These are phyloP conservation scores for Linnemannia hyalina DNA, from an alignment of 192 early-diverging fungal species.

Conservation along the genomic window DNA sequence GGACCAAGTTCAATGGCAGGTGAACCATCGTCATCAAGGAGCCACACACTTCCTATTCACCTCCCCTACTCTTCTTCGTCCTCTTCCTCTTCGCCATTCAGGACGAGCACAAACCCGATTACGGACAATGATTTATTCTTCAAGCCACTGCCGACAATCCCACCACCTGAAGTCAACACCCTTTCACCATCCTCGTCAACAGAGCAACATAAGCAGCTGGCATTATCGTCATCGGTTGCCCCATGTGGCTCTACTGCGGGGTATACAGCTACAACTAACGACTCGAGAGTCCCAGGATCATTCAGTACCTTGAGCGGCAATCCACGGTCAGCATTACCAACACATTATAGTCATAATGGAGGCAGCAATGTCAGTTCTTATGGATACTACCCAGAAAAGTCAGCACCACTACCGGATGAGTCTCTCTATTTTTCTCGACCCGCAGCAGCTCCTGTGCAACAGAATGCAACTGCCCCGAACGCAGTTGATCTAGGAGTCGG, in stretches of 20 bases:
- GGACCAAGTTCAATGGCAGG: not conserved
- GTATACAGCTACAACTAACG: not conserved
- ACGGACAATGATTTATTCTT: not conserved
- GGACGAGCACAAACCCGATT: not conserved
- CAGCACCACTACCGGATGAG: not conserved
- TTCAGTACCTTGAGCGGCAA: not conserved
- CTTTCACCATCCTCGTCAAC: not conserved
- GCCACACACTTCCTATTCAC: not conserved
- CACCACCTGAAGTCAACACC: not conserved
- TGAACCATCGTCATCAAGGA: not conserved
- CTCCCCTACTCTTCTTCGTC: not conserved
- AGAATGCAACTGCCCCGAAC: constrained; percentile 3
- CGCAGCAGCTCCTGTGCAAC: not conserved
- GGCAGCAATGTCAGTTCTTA: not conserved
- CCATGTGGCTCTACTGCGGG: not conserved
- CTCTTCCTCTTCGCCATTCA: not conserved
- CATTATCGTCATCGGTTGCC: not conserved
- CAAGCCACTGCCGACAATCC: not conserved
- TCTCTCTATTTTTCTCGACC: constrained; percentile 4
- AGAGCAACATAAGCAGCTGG: not conserved
- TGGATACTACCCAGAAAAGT: not conserved
- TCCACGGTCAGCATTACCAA: not conserved
- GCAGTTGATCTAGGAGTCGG: constrained; percentile 16
- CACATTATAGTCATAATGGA: not conserved
- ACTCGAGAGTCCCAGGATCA: not conserved